Evolutionary conservation across 1,139 yeast species (phyloP), one percentile per base, ranked within the genome.

Genomic region (Groenewaldozyma auringiensis): DNA sequence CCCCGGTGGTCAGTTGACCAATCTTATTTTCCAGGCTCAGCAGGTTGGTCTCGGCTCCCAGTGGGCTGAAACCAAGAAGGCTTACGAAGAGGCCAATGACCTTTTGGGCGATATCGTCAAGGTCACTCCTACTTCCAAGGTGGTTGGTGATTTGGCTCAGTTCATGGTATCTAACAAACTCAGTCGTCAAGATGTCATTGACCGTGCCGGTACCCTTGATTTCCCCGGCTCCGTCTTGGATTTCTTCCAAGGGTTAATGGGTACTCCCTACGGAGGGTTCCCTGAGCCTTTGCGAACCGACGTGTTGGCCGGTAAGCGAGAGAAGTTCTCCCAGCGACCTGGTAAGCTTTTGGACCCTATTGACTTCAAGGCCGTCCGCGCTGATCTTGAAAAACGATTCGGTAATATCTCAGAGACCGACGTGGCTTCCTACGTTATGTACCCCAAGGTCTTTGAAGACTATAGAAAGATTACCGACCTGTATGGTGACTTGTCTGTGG

Each of bases 181-280:
- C 60, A 74, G 81, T 16, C 74, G 83, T 47, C 87, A 84, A 61
- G 99, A 92, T 62, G 94, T 94, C 50, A 72, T 73, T 65, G 83
- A 83, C 63, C 78, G 92, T 61, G 98, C 98, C 2, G 71, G 79
- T 44, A 87, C 87, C 56, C 78, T 92, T 60, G 97, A 92, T 68
- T 92, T 92, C 94, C 99, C 99, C 49, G 96, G 83, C 62, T 89
- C 97, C 16, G 96, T 92, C 31, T 76, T 92, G 64, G 98, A 94
- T 70, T 92, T 92, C 76, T 88, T 92, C 79, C 96, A 94, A 73
- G 99, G 99, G 59, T 76, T 92, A 63, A 92, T 94, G 88, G 99
- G 99, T 64, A 92, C 92, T 60, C 99, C 99, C 58, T 88, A 86
- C 64, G 98, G 98, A 57, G 99, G 99, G 4, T 92, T 94, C 94